Percentiles rank a stretch among this genome's conserved stretches.
Evolutionary conservation across 352 stramenopile species (phyloP).

Genomic region (Elongisporangium prolatum): DNA sequence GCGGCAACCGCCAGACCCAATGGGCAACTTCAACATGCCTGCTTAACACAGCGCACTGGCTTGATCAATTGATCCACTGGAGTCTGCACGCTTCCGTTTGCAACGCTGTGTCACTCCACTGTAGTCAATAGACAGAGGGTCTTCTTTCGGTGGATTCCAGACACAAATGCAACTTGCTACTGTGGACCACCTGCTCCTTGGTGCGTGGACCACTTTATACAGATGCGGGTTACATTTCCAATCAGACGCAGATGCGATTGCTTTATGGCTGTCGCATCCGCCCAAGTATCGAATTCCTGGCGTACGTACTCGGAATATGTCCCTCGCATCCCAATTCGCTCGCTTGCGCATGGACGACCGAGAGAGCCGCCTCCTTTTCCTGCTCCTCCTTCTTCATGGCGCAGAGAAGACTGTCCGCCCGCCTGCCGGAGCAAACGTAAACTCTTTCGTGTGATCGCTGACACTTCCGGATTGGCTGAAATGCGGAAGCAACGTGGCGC

Average conservation of each 20-base stretch:
- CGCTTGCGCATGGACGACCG: not conserved
- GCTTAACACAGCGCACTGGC: not conserved
- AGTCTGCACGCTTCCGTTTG: too few species aligned
- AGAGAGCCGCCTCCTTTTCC: not conserved
- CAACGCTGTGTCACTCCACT: not conserved
- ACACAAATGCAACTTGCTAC: too few species aligned
- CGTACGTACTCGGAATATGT: not conserved
- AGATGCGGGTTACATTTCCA: too few species aligned
- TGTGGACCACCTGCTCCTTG: too few species aligned
- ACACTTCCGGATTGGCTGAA: not conserved
- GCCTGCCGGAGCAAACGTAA: not conserved
- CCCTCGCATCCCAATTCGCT: not conserved
- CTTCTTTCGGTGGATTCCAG: too few species aligned
- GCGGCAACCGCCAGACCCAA: not conserved
- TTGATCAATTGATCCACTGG: not conserved
- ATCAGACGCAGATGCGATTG: not conserved
- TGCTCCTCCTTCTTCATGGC: not conserved
- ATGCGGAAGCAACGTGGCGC: not conserved
- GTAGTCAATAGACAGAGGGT: not conserved
- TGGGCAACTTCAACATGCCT: not conserved
- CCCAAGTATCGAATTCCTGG: not conserved
- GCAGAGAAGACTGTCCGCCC: not conserved
- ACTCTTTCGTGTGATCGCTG: not conserved
- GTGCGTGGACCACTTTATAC: too few species aligned
- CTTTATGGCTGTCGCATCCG: not conserved